A percentile compares a stretch with the other conserved stretches of the same genome.
These are phyloP conservation scores for Coniferiporia sulphurascens DNA, from an alignment of 1,284 basidiomycete species.

Conservation along the genomic window DNA sequence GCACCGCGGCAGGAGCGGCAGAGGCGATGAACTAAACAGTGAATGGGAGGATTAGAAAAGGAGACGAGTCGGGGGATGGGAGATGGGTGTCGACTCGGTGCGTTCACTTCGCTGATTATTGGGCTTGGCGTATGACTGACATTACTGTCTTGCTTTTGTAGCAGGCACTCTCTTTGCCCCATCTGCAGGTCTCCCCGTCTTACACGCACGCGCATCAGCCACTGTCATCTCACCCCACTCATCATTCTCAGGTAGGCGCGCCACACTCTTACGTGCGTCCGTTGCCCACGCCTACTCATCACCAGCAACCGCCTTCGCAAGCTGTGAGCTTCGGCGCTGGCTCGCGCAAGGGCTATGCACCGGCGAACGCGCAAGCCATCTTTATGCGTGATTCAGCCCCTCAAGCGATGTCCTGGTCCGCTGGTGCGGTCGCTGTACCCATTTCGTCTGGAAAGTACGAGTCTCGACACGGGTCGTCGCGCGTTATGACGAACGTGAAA, in stretches of 20 bases:
- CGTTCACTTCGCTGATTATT: neutral
- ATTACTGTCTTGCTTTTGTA: neutral
- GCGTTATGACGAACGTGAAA: neutral
- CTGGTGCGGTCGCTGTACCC: no score
- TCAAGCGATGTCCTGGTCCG: no score
- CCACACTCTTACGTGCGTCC: neutral
- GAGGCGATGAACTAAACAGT: neutral
- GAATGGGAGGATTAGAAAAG: constrained; percentile 9
- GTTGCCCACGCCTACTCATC: neutral
- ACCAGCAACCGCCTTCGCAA: no score
- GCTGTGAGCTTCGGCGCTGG: no score
- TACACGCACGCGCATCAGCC: no score
- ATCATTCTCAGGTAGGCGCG: neutral
- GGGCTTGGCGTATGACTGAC: neutral
- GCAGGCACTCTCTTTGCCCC: neutral
- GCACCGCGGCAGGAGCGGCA: constrained; percentile 3
- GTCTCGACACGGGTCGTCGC: no score
- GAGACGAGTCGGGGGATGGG: constrained; percentile 5
- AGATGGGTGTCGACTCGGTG: constrained; percentile 9
- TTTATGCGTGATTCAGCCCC: no score
- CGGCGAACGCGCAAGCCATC: no score
- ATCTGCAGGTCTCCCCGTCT: neutral
- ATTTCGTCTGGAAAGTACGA: no score
- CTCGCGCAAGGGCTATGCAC: no score
- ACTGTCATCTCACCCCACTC: neutral